Evolutionary conservation across 2,329 filamentous ascomycete genomes (phyloP), one percentile per base, ranked within the genome.

Genomic region (Dactylellina drechsleri): DNA sequence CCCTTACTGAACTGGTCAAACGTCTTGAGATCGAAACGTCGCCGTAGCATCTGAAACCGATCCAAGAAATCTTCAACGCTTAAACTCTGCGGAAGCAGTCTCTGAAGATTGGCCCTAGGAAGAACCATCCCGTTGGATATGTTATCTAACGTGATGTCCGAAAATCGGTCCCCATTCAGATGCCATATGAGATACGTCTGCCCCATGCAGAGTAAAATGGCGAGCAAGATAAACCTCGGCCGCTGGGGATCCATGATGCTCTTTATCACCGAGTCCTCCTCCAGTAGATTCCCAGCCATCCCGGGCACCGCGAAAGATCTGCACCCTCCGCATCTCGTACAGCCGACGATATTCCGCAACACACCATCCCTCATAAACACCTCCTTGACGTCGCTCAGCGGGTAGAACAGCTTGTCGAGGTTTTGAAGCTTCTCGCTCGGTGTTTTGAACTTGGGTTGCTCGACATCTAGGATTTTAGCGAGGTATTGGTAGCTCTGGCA

Each of bases 401-500:
- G 66, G n/a, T 71, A 71, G 36, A 71, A 71, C 7, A 71, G 31
- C 26, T 23, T 58, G 10, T 65, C 66, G 6, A 65, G 26, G n/a
- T 71, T 71, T 36, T 54, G 60, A 12, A 45, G 52, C 16, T 53
- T 56, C 16, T 65, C 66, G 10, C 66, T 61, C 18, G 52, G 59
- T 10, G 59, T 65, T 2, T 28, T 13, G 53, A 71, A 71, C 13
- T 53, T 71, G 1, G 66, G 66, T 45, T 64, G 66, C 16, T 71
- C 66, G 12, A 71, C 31, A 15, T 43, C 56, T 4, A 65, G 8
- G 7, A 71, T 71, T 43, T 71, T 15, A 43, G 57, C 58, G 18
- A 71, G 64, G 40, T 62, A 65, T 40, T 71, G 58, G 59, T 64
- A 71, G 66, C 59, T 65, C 20, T 71, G 58, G 36, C 66, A 71